Evolutionary conservation across 192 early-diverging fungal genomes (phyloP), one percentile per base, ranked within the genome.

Genomic region (Rhizoclosmatium sp.): DNA sequence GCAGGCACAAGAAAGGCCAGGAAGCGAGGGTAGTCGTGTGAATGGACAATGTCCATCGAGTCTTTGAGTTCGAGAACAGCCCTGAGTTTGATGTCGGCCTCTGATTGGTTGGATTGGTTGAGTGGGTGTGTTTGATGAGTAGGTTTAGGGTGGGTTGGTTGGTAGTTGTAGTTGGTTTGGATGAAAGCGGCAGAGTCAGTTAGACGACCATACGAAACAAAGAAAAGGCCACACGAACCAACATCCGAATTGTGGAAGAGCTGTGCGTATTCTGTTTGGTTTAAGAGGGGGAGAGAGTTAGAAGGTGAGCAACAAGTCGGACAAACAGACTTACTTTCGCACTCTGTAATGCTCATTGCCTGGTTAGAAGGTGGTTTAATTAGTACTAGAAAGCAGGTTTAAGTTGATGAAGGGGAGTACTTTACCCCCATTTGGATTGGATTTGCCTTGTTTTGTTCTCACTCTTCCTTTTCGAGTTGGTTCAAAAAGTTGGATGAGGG

Each of bases 31-130:
- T 95, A 94, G 78, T 99, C 96, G 49, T 90, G 86, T 2, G 93
- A 88, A 82, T 98, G 97, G 69, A 94, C 92, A 46, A 93, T 86
- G 81, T 99, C 97, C 2, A 98, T 92, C 41, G 94, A 94, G 76
- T 99, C 96, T 76, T 94, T 85, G 2, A 99, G 86, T 79, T 97
- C 96, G 62, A 85, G 91, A 2, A 93, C 93, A 74, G 95, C 94
- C 39, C 91, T 92, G 51, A 92, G 82, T 81, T 96, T 97, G 45
- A 94, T 87, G 72, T 86, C 86, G 16, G 83, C 59, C 69, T 89
- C 93, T 91, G 82, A n/a, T n/a, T 3, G 40, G 70, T n/a, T n/a
- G 19, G 19, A 56, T 31, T 31, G 31, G 31, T 31, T 31, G 31
- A 56, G 54, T 9, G 9, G 54, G 9, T 9, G 54, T 56, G 54